Evolutionary conservation across 345 rosid species (phyloP).

Genomic region (Dipteronia dyeriana): DNA sequence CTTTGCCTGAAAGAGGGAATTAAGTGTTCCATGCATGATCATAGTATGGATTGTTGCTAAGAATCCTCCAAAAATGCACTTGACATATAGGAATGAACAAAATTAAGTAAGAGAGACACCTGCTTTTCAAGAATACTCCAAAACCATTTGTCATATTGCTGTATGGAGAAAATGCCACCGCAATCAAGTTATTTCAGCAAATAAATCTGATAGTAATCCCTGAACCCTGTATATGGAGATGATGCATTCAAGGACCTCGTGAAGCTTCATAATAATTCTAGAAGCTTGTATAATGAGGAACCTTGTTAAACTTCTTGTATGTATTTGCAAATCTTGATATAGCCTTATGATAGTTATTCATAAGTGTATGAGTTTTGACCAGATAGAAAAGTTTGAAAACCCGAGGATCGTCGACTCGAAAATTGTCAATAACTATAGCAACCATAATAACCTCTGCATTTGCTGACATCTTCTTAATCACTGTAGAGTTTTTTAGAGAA

Average conservation of each 20-base stretch:
- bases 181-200: background rate
- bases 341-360: background rate
- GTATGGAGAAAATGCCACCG: background rate
- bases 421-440: background rate
- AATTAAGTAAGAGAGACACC: background rate
- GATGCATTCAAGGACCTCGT: background rate
- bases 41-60: background rate
- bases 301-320: conserved; percentile 4
- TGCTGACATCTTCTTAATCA: background rate
- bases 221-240: background rate
- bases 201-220: background rate
- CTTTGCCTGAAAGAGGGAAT: too few relatives aligned
- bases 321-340: background rate
- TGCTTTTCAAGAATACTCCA: background rate
- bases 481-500: background rate
- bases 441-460: background rate
- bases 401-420: background rate
- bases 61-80: background rate
- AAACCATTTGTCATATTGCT: background rate
- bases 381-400: background rate
- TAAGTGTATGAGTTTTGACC: background rate
- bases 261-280: background rate
- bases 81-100: background rate
- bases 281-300: background rate
- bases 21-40: too few relatives aligned